Conservation (phyloP, 1,284 basidiomycete genomes). For the Leccinum huronense region DNA sequence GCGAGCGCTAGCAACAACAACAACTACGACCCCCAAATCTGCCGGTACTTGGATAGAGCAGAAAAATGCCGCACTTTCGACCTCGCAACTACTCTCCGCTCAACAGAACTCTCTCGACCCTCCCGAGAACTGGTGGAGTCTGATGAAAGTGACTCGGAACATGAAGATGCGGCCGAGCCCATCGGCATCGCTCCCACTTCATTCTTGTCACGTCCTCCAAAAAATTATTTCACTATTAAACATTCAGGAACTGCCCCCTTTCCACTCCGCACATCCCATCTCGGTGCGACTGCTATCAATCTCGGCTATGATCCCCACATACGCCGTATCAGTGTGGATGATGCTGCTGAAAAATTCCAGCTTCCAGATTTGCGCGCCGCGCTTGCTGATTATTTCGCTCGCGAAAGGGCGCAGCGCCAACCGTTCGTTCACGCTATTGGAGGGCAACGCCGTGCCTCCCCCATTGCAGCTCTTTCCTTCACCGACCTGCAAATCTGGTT, state of each 20-base stretch:
- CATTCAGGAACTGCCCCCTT: not conserved
- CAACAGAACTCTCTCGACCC: too few relatives aligned
- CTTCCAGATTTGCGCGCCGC: not conserved
- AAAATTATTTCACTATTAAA: not conserved
- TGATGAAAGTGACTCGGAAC: too few relatives aligned
- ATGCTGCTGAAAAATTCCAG: not conserved
- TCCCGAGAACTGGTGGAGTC: too few relatives aligned
- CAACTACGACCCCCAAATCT: too few relatives aligned
- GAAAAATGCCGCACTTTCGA: too few relatives aligned
- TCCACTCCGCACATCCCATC: not conserved
- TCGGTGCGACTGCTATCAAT: not conserved
- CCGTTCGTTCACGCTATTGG: not conserved
- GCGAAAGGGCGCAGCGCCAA: not conserved
- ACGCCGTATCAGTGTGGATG: not conserved
- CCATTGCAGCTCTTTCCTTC: not conserved
- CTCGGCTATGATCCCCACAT: not conserved
- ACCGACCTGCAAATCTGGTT: constrained; percentile 1
- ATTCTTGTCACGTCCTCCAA: too few relatives aligned
- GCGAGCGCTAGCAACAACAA: not conserved
- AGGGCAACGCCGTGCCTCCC: not conserved
- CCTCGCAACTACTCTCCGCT: too few relatives aligned
- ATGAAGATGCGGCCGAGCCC: too few relatives aligned
- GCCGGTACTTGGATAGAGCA: too few relatives aligned
- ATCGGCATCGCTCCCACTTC: too few relatives aligned
- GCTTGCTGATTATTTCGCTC: not conserved